A percentile compares a stretch with the other conserved stretches of the same genome.
phyloP scores from a whole-genome alignment of 306 rosid genomes.

The Glycine soja region DNA sequence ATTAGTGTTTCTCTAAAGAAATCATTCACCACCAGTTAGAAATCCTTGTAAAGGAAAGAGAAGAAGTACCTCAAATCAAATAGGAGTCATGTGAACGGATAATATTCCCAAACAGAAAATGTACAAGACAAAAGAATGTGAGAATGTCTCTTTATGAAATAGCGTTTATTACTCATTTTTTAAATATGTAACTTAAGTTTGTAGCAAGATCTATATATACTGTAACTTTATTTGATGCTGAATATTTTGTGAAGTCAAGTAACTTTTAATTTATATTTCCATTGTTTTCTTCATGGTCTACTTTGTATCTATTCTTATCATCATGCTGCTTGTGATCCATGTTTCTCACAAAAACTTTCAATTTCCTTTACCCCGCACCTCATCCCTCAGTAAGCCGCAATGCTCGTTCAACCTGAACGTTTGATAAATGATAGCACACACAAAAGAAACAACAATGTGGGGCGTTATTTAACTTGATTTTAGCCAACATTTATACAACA shows the following conservation, averaged over 20 bases:
- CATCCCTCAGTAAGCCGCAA: too few relatives aligned
- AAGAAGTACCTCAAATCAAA: not conserved
- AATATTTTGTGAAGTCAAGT: not conserved
- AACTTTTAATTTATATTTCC: not conserved
- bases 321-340: too few relatives aligned
- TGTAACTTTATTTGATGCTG: not conserved
- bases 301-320: too few relatives aligned
- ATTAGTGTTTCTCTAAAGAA: not conserved
- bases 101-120: not conserved
- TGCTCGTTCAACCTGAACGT: not conserved
- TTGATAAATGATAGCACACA: not conserved
- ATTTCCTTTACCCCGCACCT: too few relatives aligned
- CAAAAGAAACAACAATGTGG: not conserved
- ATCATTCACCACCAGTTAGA: not conserved
- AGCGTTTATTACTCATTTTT: too few relatives aligned
- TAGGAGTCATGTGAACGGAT: not conserved
- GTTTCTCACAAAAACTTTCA: too few relatives aligned
- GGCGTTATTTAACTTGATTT: not conserved
- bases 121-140: not conserved
- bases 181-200: not conserved
- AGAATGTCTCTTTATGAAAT: not conserved
- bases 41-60: not conserved
- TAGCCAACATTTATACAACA: slow-evolving; percentile 42
- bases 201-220: not conserved
- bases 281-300: not conserved